Percentiles rank a stretch among this genome's conserved stretches.
phyloP scores from a whole-genome alignment of 495 filamentous ascomycete species.

The Daldinia bambusicola region DNA sequence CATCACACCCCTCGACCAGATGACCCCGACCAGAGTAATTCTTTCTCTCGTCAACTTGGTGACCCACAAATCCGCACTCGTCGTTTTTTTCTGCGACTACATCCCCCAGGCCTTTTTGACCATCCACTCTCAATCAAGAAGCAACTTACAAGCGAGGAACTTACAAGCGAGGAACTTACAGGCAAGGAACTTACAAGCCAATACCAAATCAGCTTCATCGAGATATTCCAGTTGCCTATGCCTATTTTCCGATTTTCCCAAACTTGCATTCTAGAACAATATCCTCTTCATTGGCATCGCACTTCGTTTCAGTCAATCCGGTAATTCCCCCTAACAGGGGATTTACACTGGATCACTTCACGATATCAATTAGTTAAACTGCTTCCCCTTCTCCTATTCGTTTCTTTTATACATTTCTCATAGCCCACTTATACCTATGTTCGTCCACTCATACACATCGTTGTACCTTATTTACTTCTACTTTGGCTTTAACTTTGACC shows the following conservation, averaged over 20 bases:
- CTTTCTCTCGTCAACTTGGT: constrained; percentile 1
- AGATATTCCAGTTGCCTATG: not conserved
- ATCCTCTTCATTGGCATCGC: not conserved
- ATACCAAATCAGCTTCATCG: not conserved
- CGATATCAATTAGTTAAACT: constrained; percentile 3
- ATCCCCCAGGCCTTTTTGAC: constrained; percentile 21
- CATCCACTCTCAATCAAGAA: constrained; percentile 6
- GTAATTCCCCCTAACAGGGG: constrained; percentile 26
- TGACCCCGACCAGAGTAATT: constrained; percentile 12
- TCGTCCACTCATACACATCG: constrained; percentile 7
- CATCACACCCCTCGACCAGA: constrained; percentile 23
- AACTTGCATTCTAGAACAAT: not conserved
- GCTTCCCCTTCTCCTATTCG: not conserved
- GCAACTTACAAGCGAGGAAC: constrained; percentile 30
- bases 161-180: constrained; percentile 37
- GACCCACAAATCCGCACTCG: constrained; percentile 20
- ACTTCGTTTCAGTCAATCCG: constrained; percentile 3
- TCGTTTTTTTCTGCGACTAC: constrained; percentile 35
- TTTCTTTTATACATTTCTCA: not conserved
- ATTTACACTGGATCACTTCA: constrained; percentile 26
- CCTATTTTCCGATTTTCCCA: constrained; percentile 1
- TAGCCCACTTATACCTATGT: not conserved
- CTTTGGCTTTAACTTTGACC: not conserved
- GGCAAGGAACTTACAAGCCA: constrained; percentile 20
- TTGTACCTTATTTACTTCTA: constrained; percentile 16